Evolutionary conservation across 139 green algal genomes (phyloP), one percentile per base, ranked within the genome.

Genomic region (Deuterostichococcus epilithicus): DNA sequence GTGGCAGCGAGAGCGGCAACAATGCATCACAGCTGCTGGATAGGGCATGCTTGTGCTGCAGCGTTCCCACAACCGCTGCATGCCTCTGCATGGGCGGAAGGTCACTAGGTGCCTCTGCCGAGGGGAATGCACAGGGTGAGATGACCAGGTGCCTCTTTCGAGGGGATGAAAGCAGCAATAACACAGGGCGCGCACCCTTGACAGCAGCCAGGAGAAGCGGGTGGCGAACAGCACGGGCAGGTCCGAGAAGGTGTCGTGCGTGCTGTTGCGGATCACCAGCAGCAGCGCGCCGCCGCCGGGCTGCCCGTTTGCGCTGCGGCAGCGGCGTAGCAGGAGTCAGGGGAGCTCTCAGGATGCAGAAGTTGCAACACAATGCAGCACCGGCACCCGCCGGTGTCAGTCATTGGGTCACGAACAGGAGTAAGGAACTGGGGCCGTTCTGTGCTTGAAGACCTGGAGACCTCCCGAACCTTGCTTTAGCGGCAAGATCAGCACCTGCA

Each of bases 171-270:
- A 13, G 18, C 15, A 26, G 45, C 45, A 60, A 18, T 13, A 60
- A 60, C 13, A 38, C 5, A 37, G 63, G 30, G 30, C 2, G 30
- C 68, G 42, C 26, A 75, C 76, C 76, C 47, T 76, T 3, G n/a
- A 45, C 30, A 69, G 59, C 20, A 80, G 34, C 68, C 76, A 76
- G 47, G 39, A 42, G 36, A 76, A 75, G 3, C 72, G 60, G 1
- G 63, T 60, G 26, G 47, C 60, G 33, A 82, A 76, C 38, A 78
- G 60, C 23, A 42, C 36, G 28, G 77, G 36, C 5, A 74, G 60
- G 42, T 82, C 82, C 39, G 77, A 81, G 85, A 87, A 89, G 0
- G 83, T 85, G 63, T 89, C 81, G 52, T 89, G 85, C 5, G 71
- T 73, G n/a, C 63, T 80, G 59, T 81, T 78, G 23, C 60, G 35